Evolutionary conservation across 2,329 filamentous ascomycete species (phyloP).

Genomic region (Triangularia verruculosa): DNA sequence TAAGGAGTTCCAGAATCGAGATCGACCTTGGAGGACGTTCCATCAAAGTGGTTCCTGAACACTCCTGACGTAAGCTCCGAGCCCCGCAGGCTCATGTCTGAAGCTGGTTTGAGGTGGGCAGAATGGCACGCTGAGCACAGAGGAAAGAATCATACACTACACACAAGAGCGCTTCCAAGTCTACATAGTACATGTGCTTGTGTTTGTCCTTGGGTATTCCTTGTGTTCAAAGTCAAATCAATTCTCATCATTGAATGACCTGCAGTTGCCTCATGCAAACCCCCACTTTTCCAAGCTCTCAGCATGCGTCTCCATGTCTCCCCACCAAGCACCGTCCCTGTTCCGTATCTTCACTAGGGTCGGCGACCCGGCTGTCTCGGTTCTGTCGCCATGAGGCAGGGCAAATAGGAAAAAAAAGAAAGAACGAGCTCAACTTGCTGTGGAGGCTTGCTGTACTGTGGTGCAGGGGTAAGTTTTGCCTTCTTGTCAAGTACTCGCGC

Average conservation of each 20-base stretch:
- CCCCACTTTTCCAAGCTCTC: slow-evolving; percentile 18
- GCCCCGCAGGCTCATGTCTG: background rate
- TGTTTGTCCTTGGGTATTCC: background rate
- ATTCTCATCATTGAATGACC: slow-evolving; percentile 23
- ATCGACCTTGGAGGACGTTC: background rate
- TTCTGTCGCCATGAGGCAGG: slow-evolving; percentile 14
- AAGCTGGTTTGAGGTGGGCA: slow-evolving; percentile 1
- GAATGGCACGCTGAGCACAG: background rate
- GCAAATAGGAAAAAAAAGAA: slow-evolving; percentile 1
- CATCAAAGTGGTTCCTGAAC: background rate
- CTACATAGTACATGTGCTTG: background rate
- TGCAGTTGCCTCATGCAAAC: slow-evolving; percentile 25
- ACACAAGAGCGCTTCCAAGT: background rate
- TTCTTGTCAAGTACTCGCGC: too few species aligned
- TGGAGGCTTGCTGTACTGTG: background rate
- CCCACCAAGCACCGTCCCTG: slow-evolving; percentile 18
- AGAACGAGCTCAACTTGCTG: background rate
- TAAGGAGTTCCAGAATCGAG: background rate
- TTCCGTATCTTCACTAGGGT: slow-evolving; percentile 14
- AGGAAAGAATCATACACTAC: background rate
- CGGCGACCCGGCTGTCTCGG: slow-evolving; percentile 24
- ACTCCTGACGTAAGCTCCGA: background rate
- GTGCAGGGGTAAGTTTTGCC: too few species aligned
- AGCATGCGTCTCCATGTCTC: slow-evolving; percentile 19
- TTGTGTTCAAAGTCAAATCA: slow-evolving; percentile 16